Conservation (phyloP, 2,329 filamentous ascomycete genomes). For the Penicillium sp. region DNA sequence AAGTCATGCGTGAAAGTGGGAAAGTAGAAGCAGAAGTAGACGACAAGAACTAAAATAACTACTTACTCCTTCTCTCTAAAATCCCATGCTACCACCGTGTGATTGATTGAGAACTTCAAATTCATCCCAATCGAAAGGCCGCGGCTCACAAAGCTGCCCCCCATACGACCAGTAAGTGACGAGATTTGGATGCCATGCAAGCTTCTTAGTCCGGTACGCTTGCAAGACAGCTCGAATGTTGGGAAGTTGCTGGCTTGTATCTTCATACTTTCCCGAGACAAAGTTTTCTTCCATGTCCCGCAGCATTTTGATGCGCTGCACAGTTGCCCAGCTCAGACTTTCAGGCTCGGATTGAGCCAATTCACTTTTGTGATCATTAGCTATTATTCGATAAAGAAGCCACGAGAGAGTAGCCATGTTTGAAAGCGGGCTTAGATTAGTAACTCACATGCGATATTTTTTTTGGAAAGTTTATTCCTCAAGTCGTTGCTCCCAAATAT, state of each 20-base stretch:
- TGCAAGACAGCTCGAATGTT: background rate
- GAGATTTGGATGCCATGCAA: background rate
- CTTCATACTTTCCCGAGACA: background rate
- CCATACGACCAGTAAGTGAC: background rate
- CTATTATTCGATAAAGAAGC: background rate
- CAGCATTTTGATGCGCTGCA: background rate
- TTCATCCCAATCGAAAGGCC: background rate
- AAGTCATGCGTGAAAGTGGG: no score
- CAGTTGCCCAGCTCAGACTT: background rate
- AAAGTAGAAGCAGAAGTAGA: no score
- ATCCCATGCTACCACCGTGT: background rate
- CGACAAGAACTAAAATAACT: background rate
- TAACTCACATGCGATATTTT: no score
- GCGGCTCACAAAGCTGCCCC: background rate
- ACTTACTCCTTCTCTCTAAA: background rate
- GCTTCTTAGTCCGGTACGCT: background rate
- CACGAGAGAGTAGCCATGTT: background rate
- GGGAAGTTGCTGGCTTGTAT: background rate
- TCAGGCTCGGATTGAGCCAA: background rate
- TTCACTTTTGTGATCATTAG: background rate
- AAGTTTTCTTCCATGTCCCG: background rate
- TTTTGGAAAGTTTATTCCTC: background rate
- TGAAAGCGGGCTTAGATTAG: no score
- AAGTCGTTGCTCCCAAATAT: background rate
- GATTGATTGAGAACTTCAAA: background rate